Base-by-base conservation (phyloP, 139 green algal genomes). In the Marvania coccoides region DNA sequence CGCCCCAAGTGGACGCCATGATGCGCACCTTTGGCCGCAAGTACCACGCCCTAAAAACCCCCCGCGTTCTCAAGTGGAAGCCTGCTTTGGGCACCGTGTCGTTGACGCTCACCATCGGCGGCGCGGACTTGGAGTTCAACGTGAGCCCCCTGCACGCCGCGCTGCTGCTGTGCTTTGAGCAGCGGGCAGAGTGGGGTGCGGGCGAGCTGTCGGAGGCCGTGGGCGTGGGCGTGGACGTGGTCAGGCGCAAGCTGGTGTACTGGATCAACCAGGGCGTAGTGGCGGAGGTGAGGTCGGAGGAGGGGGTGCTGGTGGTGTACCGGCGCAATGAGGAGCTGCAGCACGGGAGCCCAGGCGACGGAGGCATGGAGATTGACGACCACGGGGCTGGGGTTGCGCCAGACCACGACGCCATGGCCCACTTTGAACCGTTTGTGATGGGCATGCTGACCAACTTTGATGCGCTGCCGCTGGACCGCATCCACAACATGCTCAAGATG, bases 401-500 rank as follows among this genome's bases (percentile, higher is more conserved):
- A n/a, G 39, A 29, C 9, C 5, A 47, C 3, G 56, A 71, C 42
- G 72, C 83, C 19, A 87, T 94, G 82, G 72, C 63, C 6, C 59
- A 82, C 1, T 90, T 83, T 59, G 86, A 95, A 67, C 79, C 82
- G 30, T 97, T 90, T 67, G 81, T 98, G 37, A 78, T 93, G 39
- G 88, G 87, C 34, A 94, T 97, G 83, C 82, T 96, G 8, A 92
- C 86, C 15, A 97, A 95, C 69, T 92, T 90, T 68, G 83, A 87
- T 24, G 68, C 74, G 5, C 68, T 97, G 64, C 78, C 90, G 0
- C 57, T 95, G 47, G 90, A 95, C 28, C 75, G 90, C 4, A 90
- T 98, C 47, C 90, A 98, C 72, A 90, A 94, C 79, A 93, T 97
- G 85, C 81, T 98, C 37, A 91, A 94, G 51, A 93, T 96, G 81